Conservation (phyloP, 345 rosid genomes). For the Syzygium oleosum region DNA sequence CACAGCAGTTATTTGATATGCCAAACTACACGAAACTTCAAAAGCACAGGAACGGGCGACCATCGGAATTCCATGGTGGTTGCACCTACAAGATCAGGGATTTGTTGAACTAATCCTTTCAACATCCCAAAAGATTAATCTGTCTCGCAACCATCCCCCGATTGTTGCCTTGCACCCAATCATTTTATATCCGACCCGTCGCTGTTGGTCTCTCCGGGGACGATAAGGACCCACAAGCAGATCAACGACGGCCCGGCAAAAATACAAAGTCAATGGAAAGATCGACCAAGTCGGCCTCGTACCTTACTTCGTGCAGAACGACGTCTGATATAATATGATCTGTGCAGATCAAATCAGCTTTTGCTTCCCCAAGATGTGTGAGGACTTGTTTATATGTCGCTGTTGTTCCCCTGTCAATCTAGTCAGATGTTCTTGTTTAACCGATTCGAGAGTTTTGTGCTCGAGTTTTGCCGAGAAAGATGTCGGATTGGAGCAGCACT, state of each 20-base stretch:
- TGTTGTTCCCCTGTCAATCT: neutral
- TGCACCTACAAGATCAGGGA: conserved; percentile 1
- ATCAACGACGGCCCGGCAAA: neutral
- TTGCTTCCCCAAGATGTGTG: neutral
- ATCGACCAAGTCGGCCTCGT: neutral
- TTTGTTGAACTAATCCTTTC: conserved; percentile 4
- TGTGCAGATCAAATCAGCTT: neutral
- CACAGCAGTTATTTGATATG: neutral
- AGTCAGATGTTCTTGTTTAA: neutral
- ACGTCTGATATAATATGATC: neutral
- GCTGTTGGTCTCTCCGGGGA: neutral
- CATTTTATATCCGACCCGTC: neutral
- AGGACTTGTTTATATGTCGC: neutral
- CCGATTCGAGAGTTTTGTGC: neutral
- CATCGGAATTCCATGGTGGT: neutral
- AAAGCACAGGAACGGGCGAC: neutral
- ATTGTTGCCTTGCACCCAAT: neutral
- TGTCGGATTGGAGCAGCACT: neutral
- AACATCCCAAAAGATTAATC: neutral
- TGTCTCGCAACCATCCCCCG: neutral
- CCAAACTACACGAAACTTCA: neutral
- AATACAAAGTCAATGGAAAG: neutral
- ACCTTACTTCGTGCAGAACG: neutral
- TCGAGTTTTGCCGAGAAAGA: neutral
- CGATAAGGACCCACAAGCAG: neutral